phyloP scores from a whole-genome alignment of 306 rosid species.

The Macrotyloma uniflorum region DNA sequence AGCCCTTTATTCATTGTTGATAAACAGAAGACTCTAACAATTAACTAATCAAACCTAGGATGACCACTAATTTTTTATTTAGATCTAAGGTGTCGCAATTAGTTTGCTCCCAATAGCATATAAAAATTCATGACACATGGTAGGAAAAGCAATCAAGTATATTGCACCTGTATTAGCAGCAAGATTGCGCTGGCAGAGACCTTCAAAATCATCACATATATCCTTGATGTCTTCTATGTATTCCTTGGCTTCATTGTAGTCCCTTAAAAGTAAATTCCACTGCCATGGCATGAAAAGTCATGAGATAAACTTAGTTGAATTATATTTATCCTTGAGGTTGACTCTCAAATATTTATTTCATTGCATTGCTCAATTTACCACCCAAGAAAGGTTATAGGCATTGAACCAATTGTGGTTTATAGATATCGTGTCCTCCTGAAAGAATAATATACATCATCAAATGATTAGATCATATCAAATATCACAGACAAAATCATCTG shows the following conservation, averaged over 20 bases:
- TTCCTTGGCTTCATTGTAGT: conserved; percentile 88
- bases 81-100: neutral
- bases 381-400: conserved; percentile 77
- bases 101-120: conserved; percentile 23
- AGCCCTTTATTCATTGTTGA: neutral
- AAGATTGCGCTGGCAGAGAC: conserved; percentile 96
- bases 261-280: conserved; percentile 86
- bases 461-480: conserved; percentile 25
- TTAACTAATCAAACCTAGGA: neutral
- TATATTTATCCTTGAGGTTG: conserved; percentile 17
- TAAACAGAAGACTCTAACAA: conserved; percentile 15
- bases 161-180: conserved; percentile 68
- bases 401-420: conserved; percentile 99
- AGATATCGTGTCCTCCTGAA: conserved; percentile 94
- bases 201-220: conserved; percentile 87
- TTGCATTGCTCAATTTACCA: conserved; percentile 57
- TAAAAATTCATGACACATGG: conserved; percentile 7
- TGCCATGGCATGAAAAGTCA: conserved; percentile 45
- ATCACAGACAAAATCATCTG: conserved; percentile 25
- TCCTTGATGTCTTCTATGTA: conserved; percentile 93
- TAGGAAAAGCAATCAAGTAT: conserved; percentile 16
- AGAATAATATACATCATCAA: conserved; percentile 38
- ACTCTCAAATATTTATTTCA: conserved; percentile 32
- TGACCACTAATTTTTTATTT: neutral
- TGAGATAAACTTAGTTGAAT: conserved; percentile 30